A percentile compares a stretch with the other conserved stretches of the same genome.
Evolutionary conservation across 129 eudicot genomes (phyloP).

Genomic region (Pseudognaphalium luteoalbum): DNA sequence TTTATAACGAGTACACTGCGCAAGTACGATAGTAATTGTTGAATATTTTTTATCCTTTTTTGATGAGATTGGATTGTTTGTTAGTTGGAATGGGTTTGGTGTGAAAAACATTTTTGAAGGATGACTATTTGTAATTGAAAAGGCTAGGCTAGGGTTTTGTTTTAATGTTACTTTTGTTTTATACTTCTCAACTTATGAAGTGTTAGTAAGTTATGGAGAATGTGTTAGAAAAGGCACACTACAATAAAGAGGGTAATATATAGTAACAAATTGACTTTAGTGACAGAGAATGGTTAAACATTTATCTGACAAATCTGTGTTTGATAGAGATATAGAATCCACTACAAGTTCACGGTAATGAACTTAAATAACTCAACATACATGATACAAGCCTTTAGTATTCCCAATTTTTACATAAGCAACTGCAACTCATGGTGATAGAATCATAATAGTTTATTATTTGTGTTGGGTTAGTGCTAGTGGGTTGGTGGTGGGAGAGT

Average conservation of each 20-base stretch:
- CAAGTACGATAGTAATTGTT: neutral
- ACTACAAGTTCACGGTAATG: neutral
- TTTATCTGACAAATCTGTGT: too few species aligned
- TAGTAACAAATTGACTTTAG: too few species aligned
- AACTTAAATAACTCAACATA: neutral
- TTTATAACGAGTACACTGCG: neutral
- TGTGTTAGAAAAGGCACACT: too few species aligned
- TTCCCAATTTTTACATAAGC: neutral
- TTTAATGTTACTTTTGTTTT: neutral
- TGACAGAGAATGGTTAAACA: too few species aligned
- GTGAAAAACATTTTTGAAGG: neutral
- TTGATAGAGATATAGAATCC: too few species aligned
- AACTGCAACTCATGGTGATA: neutral
- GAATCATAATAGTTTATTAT: neutral
- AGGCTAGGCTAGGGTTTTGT: neutral
- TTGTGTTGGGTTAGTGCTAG: slow-evolving; percentile 26
- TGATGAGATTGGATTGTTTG: neutral
- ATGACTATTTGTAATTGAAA: too few species aligned
- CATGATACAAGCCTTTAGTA: neutral
- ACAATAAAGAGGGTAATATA: too few species aligned
- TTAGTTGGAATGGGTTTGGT: neutral
- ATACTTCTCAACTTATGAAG: neutral
- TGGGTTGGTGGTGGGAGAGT: slow-evolving; percentile 22
- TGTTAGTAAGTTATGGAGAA: too few species aligned
- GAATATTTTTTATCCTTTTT: neutral